A percentile compares a stretch with the other conserved stretches of the same genome.
Conservation (phyloP, 768 basidiomycete species). For the Russula sp. region DNA sequence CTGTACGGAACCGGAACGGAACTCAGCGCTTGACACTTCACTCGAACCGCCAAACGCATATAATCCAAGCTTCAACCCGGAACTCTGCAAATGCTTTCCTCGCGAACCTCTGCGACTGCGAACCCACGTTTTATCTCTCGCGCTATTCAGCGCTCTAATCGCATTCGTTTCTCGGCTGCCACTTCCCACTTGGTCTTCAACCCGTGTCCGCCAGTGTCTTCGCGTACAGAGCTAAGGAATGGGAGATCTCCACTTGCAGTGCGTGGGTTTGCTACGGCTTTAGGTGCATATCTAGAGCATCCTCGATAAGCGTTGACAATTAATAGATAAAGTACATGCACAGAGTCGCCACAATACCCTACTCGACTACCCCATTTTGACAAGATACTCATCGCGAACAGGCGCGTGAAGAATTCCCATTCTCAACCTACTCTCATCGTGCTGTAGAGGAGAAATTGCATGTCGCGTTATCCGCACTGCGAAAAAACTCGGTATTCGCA, state of each 20-base stretch:
- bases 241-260: neutral
- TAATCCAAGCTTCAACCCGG: neutral
- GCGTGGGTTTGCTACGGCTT: conserved; percentile 2
- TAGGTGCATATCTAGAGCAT: neutral
- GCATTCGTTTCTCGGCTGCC: neutral
- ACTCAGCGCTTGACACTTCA: no score
- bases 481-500: conserved; percentile 79
- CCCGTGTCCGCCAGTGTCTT: neutral
- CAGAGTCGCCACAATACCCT: neutral
- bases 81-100: neutral
- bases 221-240: neutral
- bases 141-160: neutral
- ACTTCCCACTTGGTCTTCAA: neutral
- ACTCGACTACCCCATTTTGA: conserved; percentile 56
- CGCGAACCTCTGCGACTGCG: neutral
- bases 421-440: neutral
- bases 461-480: conserved; percentile 92
- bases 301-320: neutral
- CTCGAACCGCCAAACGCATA: no score
- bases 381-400: conserved; percentile 89
- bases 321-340: neutral
- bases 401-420: conserved; percentile 37
- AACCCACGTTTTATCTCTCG: conserved; percentile 4
- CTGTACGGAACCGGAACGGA: neutral
- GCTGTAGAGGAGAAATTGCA: conserved; percentile 82